Evolutionary conservation across 2,329 filamentous ascomycete genomes (phyloP).

Genomic region (Coniosporium uncinatum): DNA sequence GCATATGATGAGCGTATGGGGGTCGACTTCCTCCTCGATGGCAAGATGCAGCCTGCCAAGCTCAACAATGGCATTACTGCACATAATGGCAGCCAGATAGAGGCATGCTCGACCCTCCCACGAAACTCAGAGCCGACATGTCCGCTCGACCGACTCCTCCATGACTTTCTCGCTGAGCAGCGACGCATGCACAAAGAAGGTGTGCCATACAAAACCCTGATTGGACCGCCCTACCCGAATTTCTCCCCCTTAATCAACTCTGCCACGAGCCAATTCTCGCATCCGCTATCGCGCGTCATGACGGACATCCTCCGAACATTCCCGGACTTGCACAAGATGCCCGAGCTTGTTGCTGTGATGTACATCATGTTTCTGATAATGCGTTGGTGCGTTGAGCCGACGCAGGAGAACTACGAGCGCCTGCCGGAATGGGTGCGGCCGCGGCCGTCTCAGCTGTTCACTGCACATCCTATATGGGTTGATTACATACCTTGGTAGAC

Average conservation of each 20-base stretch:
- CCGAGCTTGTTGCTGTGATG: constrained; percentile 76
- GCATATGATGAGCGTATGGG: constrained; percentile 54
- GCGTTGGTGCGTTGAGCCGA: constrained; percentile 77
- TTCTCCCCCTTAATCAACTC: constrained; percentile 77
- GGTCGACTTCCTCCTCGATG: constrained; percentile 67
- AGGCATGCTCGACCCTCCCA: constrained; percentile 28
- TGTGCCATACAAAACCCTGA: constrained; percentile 55
- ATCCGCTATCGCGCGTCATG: constrained; percentile 79
- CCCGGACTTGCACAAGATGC: constrained; percentile 69
- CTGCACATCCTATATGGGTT: constrained; percentile 72
- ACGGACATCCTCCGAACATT: constrained; percentile 84
- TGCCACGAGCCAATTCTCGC: constrained; percentile 52
- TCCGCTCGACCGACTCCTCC: constrained; percentile 71
- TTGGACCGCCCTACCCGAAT: constrained; percentile 75
- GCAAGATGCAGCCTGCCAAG: constrained; percentile 47
- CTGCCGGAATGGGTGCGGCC: constrained; percentile 72
- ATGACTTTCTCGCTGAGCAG: constrained; percentile 71
- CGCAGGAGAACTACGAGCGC: constrained; percentile 71
- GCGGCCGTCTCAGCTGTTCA: constrained; percentile 57
- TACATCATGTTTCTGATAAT: constrained; percentile 86
- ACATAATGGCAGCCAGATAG: constrained; percentile 13
- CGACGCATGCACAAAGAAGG: constrained; percentile 62
- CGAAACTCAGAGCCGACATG: constrained; percentile 64
- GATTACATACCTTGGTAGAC: constrained; percentile 70
- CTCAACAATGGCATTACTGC: constrained; percentile 39